Evolutionary conservation across 441 rosid genomes (phyloP).

Genomic region (Brassica balearica): DNA sequence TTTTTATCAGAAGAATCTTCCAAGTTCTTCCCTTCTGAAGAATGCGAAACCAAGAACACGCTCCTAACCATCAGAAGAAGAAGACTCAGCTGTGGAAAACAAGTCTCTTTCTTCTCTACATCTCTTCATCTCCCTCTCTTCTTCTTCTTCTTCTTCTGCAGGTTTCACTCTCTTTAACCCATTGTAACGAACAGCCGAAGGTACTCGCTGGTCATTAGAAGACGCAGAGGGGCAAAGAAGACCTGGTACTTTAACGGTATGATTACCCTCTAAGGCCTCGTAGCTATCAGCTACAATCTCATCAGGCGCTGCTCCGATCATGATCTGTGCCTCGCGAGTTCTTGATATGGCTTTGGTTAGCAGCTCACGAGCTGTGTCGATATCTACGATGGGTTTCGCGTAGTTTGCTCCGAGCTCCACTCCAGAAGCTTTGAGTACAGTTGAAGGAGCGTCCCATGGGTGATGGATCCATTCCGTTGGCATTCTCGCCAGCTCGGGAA

Average conservation of each 20-base stretch:
- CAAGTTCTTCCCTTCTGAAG: slow-evolving; percentile 40
- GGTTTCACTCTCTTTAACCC: slow-evolving; percentile 55
- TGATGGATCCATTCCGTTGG: slow-evolving; percentile 95
- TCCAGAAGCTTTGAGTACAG: slow-evolving; percentile 75
- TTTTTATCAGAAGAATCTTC: slow-evolving; percentile 49
- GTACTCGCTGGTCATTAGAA: slow-evolving; percentile 83
- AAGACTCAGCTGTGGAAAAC: slow-evolving; percentile 81
- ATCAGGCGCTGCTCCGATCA: slow-evolving; percentile 48
- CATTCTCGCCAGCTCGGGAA: slow-evolving; percentile 89
- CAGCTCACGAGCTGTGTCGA: slow-evolving; percentile 71
- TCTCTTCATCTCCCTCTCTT: slow-evolving; percentile 44
- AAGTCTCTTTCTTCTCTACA: slow-evolving; percentile 51
- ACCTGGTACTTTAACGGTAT: slow-evolving; percentile 47
- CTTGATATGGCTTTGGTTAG: slow-evolving; percentile 74
- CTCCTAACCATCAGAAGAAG: slow-evolving; percentile 45
- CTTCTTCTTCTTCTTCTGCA: slow-evolving; percentile 51
- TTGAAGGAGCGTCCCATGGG: slow-evolving; percentile 83
- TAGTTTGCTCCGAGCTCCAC: slow-evolving; percentile 86
- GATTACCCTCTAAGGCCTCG: slow-evolving; percentile 50
- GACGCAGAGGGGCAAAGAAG: slow-evolving; percentile 51
- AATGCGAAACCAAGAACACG: slow-evolving; percentile 67
- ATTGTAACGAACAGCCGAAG: slow-evolving; percentile 49
- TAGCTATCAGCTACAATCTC: slow-evolving; percentile 79
- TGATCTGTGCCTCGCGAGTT: slow-evolving; percentile 77
- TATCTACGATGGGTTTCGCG: slow-evolving; percentile 75